Evolutionary conservation across 208 protist species (phyloP), one percentile per base, ranked within the genome.

Genomic region (Trypanosoma congolense): DNA sequence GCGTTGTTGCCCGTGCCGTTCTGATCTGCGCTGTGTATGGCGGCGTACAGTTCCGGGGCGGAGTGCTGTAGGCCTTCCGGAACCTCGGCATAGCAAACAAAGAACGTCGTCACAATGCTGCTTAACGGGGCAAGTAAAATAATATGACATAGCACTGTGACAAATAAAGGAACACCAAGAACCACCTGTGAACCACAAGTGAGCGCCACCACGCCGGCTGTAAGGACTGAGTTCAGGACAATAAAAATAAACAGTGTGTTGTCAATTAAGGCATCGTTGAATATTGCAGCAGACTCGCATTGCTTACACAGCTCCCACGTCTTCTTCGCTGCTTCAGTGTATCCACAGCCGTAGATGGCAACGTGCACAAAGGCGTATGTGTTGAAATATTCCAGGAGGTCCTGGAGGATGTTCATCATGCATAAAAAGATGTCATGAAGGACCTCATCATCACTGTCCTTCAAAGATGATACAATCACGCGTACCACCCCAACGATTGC

Each of bases 361-460:
- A 93, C 75, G 56, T 96, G 85, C 18, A 93, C 77, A 58, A 90
- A 94, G 40, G 87, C 87, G 62, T 95, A 96, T 24, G 72, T 41
- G 71, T 96, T 96, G 65, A 94, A 95, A n/a, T n/a, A n/a, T n/a
- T n/a, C n/a, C n/a, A n/a, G n/a, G n/a, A n/a, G n/a, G n/a, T n/a
- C n/a, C n/a, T n/a, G n/a, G n/a, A n/a, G n/a, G n/a, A n/a, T n/a
- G n/a, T n/a, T n/a, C n/a, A 90, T 62, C 8, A 93, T 28, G 62
- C 65, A 91, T 35, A 62, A 51, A 33, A 75, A 45, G 24, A 90
- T 50, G 35, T 65, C 84, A 29, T 47, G 43, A 19, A 93, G 24
- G 38, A 96, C 80, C 19, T 73, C 65, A 19, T 40, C 45, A 41
- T 70, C 35, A 40, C 61, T 28, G 19, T 50, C 3, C 3, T 50